Conservation (phyloP, 371 early-diverging fungal genomes). For the Sporodiniella umbellata region DNA sequence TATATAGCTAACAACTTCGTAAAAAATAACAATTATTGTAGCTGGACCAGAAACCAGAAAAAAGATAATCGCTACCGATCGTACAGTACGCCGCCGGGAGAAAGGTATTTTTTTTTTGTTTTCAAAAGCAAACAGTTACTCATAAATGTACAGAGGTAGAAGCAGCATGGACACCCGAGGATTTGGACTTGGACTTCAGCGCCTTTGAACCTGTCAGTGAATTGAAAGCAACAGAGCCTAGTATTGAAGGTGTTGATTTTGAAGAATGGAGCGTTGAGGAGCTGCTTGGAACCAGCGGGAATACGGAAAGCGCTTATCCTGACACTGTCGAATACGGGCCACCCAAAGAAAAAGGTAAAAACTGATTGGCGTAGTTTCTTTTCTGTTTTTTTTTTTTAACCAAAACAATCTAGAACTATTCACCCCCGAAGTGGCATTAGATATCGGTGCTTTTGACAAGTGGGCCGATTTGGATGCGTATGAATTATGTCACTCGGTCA, state of each 20-base stretch:
- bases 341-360: slow-evolving; percentile 10
- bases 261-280: too few species aligned
- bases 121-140: neutral
- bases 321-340: slow-evolving; percentile 10
- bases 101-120: slow-evolving; percentile 3
- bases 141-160: neutral
- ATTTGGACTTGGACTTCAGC: slow-evolving; percentile 4
- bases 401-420: too few species aligned
- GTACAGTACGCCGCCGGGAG: slow-evolving; percentile 5
- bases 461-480: slow-evolving; percentile 4
- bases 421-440: neutral
- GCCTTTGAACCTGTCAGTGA: slow-evolving; percentile 2
- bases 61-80: neutral
- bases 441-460: neutral
- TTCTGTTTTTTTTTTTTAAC: too few species aligned
- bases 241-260: neutral
- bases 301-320: neutral
- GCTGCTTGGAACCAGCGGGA: too few species aligned
- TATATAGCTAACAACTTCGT: neutral
- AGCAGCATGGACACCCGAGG: slow-evolving; percentile 7
- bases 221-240: neutral
- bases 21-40: neutral
- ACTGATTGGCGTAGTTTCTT: too few species aligned
- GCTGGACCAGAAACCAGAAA: neutral
- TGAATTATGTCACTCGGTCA: neutral